Evolutionary conservation across 2,329 filamentous ascomycete genomes (phyloP).

Genomic region (Cladosporium austrohemisphaericum): DNA sequence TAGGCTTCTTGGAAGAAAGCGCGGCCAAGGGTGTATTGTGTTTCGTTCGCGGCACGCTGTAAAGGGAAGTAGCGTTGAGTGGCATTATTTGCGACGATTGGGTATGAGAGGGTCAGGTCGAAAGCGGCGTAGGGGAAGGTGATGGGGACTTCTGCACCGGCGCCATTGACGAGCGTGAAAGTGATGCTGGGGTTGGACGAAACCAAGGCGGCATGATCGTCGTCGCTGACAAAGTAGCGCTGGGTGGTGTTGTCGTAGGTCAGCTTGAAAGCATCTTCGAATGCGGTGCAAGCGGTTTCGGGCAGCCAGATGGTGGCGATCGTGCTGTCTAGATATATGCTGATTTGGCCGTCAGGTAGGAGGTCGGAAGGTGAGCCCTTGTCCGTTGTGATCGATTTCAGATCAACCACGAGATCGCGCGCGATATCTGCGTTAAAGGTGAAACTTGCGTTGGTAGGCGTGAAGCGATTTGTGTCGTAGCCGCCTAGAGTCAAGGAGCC

Average conservation of each 20-base stretch:
- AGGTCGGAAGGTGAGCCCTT: slow-evolving; percentile 23
- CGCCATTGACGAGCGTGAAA: slow-evolving; percentile 30
- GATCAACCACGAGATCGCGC: slow-evolving; percentile 33
- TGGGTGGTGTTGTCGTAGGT: slow-evolving; percentile 28
- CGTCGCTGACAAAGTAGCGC: slow-evolving; percentile 35
- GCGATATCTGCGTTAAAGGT: slow-evolving; percentile 30
- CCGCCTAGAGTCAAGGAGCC: slow-evolving; percentile 39
- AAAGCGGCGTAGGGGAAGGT: slow-evolving; percentile 36
- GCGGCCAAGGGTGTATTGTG: slow-evolving; percentile 36
- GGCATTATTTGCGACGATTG: slow-evolving; percentile 28
- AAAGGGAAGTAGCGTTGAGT: slow-evolving; percentile 34
- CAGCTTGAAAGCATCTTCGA: slow-evolving; percentile 36
- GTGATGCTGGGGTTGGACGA: slow-evolving; percentile 31
- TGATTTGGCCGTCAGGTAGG: slow-evolving; percentile 29
- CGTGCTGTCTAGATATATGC: slow-evolving; percentile 59
- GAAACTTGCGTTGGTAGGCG: slow-evolving; percentile 30
- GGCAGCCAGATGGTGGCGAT: slow-evolving; percentile 64
- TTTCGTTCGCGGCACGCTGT: slow-evolving; percentile 30
- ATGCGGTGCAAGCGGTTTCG: slow-evolving; percentile 35
- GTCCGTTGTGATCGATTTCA: slow-evolving; percentile 30
- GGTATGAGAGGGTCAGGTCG: slow-evolving; percentile 31
- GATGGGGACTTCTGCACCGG: slow-evolving; percentile 30
- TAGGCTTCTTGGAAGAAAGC: slow-evolving; percentile 40
- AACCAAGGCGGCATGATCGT: slow-evolving; percentile 27
- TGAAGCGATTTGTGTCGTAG: slow-evolving; percentile 37